Evolutionary conservation across 768 basidiomycete species (phyloP), one percentile per base, ranked within the genome.

Genomic region (Lyophyllum semitale): DNA sequence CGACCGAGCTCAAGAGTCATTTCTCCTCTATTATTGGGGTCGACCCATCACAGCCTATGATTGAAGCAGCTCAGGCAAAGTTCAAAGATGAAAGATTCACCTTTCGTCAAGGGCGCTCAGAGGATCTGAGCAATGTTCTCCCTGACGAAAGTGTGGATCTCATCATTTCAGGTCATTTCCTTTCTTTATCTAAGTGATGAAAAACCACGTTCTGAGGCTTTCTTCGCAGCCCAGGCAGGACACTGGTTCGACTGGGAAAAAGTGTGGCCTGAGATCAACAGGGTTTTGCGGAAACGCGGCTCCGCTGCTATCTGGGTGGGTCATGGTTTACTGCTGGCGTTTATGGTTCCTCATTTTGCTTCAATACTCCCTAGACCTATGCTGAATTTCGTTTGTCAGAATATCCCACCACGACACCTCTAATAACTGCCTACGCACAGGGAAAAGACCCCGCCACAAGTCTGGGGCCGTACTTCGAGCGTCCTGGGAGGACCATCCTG

Each of bases 161-260:
- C 40, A 68, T 90, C 25, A 75, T 86, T 13, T 80, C 89, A 18
- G 89, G 91, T 42, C 42, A 45, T 32, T 23, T 30, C 40, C 27
- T n/a, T 35, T 20, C 22, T 9, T 48, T 27, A 15, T 11, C 11
- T 49, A 43, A 46, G 26, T 27, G 32, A 4, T 26, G 22, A 25
- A 18, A 38, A n/a, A 30, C 50, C 30, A 17, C 38, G 22, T 2
- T 23, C 37, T 35, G n/a, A 53, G 22, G 18, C 27, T 17, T 25
- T 38, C 26, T 25, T 55, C 18, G 20, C 46, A 90, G 91, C 88
- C 1, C 91, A 91, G 70, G 84, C 91, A 0, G 83, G 83, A 2
- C 91, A 93, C 64, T 92, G 91, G 90, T 93, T 93, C 63, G 78
- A 92, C 62, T 89, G 85, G 80, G 67, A 70, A 6, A 82, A 79